Conservation (phyloP, 768 basidiomycete species). For the Rhizopogon rudus region DNA sequence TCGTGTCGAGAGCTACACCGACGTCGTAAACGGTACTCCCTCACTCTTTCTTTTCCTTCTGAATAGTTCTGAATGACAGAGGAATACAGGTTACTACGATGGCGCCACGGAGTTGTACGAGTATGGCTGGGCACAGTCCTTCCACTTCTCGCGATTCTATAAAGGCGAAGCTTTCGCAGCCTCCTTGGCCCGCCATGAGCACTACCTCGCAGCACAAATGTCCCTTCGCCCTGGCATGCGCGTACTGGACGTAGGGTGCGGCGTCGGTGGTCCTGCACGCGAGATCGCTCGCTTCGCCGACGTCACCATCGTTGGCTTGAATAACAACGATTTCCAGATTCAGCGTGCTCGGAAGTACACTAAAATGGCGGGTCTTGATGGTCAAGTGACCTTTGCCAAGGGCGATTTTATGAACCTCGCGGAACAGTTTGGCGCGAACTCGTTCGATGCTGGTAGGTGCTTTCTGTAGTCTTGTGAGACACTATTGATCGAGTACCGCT, state of each 20-base stretch:
- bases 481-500: slow-evolving; percentile 1
- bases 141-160: slow-evolving; percentile 98
- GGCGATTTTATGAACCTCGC: slow-evolving; percentile 96
- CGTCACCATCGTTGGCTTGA: slow-evolving; percentile 77
- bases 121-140: slow-evolving; percentile 86
- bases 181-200: slow-evolving; percentile 86
- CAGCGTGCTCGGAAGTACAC: slow-evolving; percentile 84
- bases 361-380: slow-evolving; percentile 63
- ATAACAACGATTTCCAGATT: slow-evolving; percentile 97
- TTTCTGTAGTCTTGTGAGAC: background rate
- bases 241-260: slow-evolving; percentile 97
- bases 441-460: slow-evolving; percentile 86
- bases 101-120: slow-evolving; percentile 95
- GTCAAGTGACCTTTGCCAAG: slow-evolving; percentile 78
- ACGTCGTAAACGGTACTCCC: slow-evolving; percentile 82
- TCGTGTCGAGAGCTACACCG: slow-evolving; percentile 79
- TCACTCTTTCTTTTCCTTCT: background rate
- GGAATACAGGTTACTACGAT: slow-evolving; percentile 83
- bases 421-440: slow-evolving; percentile 88
- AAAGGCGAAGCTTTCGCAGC: slow-evolving; percentile 77
- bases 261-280: slow-evolving; percentile 94
- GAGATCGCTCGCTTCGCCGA: slow-evolving; percentile 93
- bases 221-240: slow-evolving; percentile 83
- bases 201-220: slow-evolving; percentile 92
- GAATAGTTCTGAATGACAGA: background rate